These are phyloP conservation scores for Plasmodium berghei DNA, from an alignment of 169 alveolate species.

Conservation along the genomic window DNA sequence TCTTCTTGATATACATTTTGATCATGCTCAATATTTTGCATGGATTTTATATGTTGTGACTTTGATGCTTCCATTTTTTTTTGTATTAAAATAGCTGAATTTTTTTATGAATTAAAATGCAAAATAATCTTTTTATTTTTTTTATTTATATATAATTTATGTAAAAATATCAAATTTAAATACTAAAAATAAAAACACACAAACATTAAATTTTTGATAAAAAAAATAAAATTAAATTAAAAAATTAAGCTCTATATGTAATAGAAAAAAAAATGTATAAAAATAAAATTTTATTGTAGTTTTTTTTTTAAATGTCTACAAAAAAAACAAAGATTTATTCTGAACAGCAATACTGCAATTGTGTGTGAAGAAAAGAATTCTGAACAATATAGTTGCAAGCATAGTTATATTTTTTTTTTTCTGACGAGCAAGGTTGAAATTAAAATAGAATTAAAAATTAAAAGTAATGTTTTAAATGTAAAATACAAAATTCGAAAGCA, in stretches of 20 bases:
- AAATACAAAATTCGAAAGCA: not conserved
- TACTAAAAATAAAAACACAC: not conserved
- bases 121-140: not conserved
- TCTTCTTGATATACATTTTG: slow-evolving; percentile 25
- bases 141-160: not conserved
- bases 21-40: slow-evolving; percentile 32
- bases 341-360: slow-evolving; percentile 37
- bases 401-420: slow-evolving; percentile 1
- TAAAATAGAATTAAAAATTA: not conserved
- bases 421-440: slow-evolving; percentile 6
- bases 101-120: not conserved
- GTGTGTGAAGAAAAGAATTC: not conserved
- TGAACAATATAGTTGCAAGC: slow-evolving; percentile 22
- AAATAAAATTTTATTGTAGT: slow-evolving; percentile 19
- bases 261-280: slow-evolving; percentile 30
- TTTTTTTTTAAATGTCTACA: slow-evolving; percentile 7
- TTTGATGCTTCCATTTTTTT: slow-evolving; percentile 51
- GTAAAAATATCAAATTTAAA: not conserved
- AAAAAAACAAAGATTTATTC: slow-evolving; percentile 25
- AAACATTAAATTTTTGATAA: not conserved
- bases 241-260: not conserved
- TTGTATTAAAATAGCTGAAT: not conserved
- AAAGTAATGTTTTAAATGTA: not conserved
- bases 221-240: slow-evolving; percentile 13
- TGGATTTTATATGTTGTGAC: slow-evolving; percentile 41